Evolutionary conservation across 139 green algal species (phyloP), one percentile per base, ranked within the genome.

Genomic region (Micractinium sp.): DNA sequence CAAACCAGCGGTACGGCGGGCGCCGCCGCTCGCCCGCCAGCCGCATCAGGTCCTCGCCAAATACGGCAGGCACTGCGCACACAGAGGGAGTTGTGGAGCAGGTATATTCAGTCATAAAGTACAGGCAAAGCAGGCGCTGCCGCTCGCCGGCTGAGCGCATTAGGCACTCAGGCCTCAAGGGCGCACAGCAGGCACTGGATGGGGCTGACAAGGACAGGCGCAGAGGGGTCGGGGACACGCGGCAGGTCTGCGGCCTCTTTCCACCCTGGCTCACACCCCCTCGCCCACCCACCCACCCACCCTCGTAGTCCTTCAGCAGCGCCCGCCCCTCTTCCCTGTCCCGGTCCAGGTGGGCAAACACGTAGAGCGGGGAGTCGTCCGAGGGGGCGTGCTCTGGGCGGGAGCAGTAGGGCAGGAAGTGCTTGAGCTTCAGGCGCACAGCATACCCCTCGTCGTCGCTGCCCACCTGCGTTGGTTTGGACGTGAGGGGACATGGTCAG

Each of bases 371-470:
- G 7, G 41, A 94, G 86, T 98, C 96, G 89, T 98, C 95, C 2
- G 61, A 81, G 47, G 88, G 56, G 36, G 81, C 90, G 73, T 97
- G 92, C 67, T 92, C 84, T 2, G 85, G 82, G 92, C 94, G 85
- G 47, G 25, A 16, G 53, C 90, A 85, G 86, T 98, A 99, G 66
- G 90, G 33, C 76, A 96, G 79, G 90, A 96, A 98, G 89, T 97
- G 92, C 47, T 92, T 91, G 15, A 98, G 87, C 56, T 92, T 94
- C 87, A 99, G 87, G 1, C 97, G 94, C 66, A 99, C 96, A 3
- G 96, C 91, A 78, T 98, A 99, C 15, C 97, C 97, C 47, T 99
- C 97, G 89, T 99, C 96, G 85, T 98, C 97, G 22, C 88, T 93
- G 47, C 97, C 97, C 16, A 98, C 96, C 96, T 98, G 95, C 74